Evolutionary conservation across 345 rosid genomes (phyloP), one percentile per base, ranked within the genome.

Genomic region (Camelina laxa): DNA sequence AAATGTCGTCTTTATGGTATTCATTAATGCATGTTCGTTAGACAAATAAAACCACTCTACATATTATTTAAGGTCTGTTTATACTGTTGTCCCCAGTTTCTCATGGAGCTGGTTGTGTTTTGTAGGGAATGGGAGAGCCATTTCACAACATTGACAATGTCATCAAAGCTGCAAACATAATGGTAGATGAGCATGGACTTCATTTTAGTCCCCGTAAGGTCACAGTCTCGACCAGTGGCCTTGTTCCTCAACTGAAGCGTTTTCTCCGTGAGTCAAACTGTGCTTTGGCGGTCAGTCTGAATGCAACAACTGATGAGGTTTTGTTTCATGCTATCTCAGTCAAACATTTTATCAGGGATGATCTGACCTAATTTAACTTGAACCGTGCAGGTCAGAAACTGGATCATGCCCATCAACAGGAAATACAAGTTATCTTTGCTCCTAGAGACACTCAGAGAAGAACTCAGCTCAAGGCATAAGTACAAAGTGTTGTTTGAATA

Each of bases 91-190:
- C 67, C 47, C 20, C 33, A 33, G 75, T 58, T 63, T 56, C 47
- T 44, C 3, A 70, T 70, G 35, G 70, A 44, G 21, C 10, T 68
- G 13, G 17, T 47, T 64, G 53, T 64, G 42, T 69, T 69, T 58
- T 76, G 56, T 82, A 94, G 97, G 99, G 99, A 73, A 94, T 91
- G 99, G 97, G 99, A 67, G 97, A 94, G 79, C 99, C 97, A 6
- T 85, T 94, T 70, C 97, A 94, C 72, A 94, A 91, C 53, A 75
- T 90, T 61, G 92, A 88, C 13, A 89, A 85, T 78, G 96, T 91
- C 39, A 85, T 91, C 30, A 88, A 85, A 85, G 97, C 97, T 58
- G 85, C 96, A 35, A 85, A 84, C 65, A 89, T 94, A 67, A 82
- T 91, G 96, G 89, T 90, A 75, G 88, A 95, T 15, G 92, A 90